These are phyloP conservation scores for Lumnitzera littorea DNA, from an alignment of 345 rosid species.

Conservation along the genomic window DNA sequence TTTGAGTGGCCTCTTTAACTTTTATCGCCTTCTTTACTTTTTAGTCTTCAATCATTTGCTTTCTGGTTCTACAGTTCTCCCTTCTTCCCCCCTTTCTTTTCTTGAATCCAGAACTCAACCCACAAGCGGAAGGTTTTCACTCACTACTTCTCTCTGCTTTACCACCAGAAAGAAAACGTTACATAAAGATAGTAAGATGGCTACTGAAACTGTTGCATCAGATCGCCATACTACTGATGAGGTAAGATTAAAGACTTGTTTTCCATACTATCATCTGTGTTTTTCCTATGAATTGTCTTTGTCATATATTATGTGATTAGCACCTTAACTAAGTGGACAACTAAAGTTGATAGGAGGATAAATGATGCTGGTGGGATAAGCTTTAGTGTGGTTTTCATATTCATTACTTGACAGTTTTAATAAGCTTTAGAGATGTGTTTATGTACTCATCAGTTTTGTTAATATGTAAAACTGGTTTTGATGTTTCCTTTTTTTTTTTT, in stretches of 20 bases:
- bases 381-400: too few species aligned
- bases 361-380: too few species aligned
- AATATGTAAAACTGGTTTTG: too few species aligned
- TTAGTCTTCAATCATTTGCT: conserved; percentile 10
- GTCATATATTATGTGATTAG: too few species aligned
- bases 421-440: too few species aligned
- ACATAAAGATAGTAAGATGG: conserved; percentile 11
- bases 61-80: conserved; percentile 1
- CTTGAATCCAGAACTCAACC: conserved; percentile 9
- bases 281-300: too few species aligned
- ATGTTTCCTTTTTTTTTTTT: too few species aligned
- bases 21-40: conserved; percentile 5
- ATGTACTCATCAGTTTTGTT: too few species aligned
- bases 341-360: too few species aligned
- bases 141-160: conserved; percentile 3
- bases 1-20: background rate
- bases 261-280: background rate
- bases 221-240: conserved; percentile 16
- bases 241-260: conserved; percentile 9
- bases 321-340: too few species aligned
- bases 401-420: too few species aligned
- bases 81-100: background rate
- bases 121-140: background rate
- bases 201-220: conserved; percentile 19
- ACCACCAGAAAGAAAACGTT: background rate